phyloP scores from a whole-genome alignment of 371 early-diverging fungal genomes.

The Mortierella sp. region DNA sequence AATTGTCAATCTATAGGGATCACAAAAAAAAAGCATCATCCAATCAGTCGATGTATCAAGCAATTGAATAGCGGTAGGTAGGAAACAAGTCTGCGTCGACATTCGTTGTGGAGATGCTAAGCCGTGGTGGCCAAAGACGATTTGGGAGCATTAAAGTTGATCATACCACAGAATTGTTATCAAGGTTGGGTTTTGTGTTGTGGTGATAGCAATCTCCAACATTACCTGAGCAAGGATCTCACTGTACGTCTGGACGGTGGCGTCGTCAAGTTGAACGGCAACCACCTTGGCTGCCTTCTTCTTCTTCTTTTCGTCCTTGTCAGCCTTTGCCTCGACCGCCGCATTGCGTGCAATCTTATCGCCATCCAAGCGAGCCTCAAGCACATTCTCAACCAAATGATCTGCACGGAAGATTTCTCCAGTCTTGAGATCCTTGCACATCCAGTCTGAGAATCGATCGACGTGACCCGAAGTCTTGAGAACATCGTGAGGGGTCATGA shows the following conservation, averaged over 20 bases:
- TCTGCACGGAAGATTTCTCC: conserved; percentile 99
- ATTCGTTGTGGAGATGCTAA: too few species aligned
- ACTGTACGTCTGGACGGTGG: conserved; percentile 77
- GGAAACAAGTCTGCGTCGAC: too few species aligned
- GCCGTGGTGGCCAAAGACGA: too few species aligned
- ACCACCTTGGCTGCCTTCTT: conserved; percentile 79
- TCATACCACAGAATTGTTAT: neutral
- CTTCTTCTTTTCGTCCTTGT: conserved; percentile 70
- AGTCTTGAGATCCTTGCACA: conserved; percentile 94
- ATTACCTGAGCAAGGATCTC: conserved; percentile 87
- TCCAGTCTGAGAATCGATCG: conserved; percentile 99
- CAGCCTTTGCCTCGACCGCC: conserved; percentile 60
- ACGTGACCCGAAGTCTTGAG: conserved; percentile 99
- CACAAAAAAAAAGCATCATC: neutral
- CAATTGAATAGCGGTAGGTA: neutral
- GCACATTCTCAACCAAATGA: conserved; percentile 96
- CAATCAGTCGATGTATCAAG: conserved; percentile 2
- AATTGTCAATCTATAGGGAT: conserved; percentile 89
- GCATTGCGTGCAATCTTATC: conserved; percentile 78
- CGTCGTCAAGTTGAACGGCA: conserved; percentile 75
- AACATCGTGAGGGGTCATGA: conserved; percentile 97
- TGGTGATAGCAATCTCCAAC: conserved; percentile 1
- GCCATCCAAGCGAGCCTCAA: conserved; percentile 88
- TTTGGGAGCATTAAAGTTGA: too few species aligned
- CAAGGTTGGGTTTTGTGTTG: conserved; percentile 5